Evolutionary conservation across 2,329 filamentous ascomycete species (phyloP).

Genomic region (Proliferodiscus dingleyae): DNA sequence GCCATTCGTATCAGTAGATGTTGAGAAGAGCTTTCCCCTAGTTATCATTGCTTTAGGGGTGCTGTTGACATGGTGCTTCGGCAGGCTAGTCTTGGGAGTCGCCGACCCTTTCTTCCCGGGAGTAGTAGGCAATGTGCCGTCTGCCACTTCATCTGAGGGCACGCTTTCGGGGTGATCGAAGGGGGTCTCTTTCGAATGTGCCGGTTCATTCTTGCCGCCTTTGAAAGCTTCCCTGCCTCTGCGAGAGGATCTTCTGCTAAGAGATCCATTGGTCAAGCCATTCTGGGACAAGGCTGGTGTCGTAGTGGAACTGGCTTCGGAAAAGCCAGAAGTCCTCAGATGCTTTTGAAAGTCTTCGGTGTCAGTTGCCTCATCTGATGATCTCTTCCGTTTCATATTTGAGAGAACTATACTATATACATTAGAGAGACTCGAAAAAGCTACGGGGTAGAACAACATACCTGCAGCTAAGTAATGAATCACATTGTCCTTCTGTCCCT

Average conservation of each 20-base stretch:
- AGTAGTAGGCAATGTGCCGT: background rate
- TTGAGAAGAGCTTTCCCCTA: slow-evolving; percentile 27
- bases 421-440: background rate
- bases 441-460: background rate
- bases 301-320: background rate
- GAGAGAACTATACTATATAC: background rate
- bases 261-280: background rate
- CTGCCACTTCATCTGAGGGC: background rate
- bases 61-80: slow-evolving; percentile 4
- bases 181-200: background rate
- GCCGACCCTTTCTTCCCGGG: slow-evolving; percentile 3
- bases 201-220: background rate
- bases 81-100: background rate
- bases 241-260: background rate
- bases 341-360: slow-evolving; percentile 7
- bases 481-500: no score
- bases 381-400: slow-evolving; percentile 21
- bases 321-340: no score
- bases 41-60: slow-evolving; percentile 20
- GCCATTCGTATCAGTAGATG: slow-evolving; percentile 23
- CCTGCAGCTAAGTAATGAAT: no score
- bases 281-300: background rate
- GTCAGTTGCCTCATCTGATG: slow-evolving; percentile 7
- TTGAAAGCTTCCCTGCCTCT: background rate
- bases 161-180: background rate